phyloP scores from a whole-genome alignment of 768 basidiomycete species.

The Boletus patriciae region DNA sequence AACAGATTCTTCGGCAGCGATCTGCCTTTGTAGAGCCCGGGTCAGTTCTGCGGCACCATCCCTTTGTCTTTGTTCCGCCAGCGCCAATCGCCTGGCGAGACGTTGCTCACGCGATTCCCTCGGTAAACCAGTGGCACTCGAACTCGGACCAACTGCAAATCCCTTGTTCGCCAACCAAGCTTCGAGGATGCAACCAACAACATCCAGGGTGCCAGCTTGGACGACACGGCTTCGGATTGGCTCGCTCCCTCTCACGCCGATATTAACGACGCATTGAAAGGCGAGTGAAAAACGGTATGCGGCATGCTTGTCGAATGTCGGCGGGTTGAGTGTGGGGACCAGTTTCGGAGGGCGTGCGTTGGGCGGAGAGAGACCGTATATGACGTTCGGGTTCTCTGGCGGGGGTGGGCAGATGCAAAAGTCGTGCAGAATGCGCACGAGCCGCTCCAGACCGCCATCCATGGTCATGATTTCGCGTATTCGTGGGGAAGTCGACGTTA shows the following conservation, averaged over 20 bases:
- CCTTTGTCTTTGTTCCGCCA: constrained; percentile 54
- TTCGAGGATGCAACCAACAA: constrained; percentile 91
- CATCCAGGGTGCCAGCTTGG: constrained; percentile 90
- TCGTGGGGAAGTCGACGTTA: constrained; percentile 94
- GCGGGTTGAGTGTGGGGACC: constrained; percentile 63
- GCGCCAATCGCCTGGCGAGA: constrained; percentile 57
- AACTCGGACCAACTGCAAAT: constrained; percentile 79
- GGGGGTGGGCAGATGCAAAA: constrained; percentile 83
- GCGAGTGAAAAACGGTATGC: constrained; percentile 90
- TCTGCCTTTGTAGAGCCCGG: constrained; percentile 56
- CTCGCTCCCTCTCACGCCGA: constrained; percentile 94
- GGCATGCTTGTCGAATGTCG: constrained; percentile 74
- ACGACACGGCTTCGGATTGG: constrained; percentile 89
- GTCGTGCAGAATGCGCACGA: constrained; percentile 88
- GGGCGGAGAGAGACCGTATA: constrained; percentile 78
- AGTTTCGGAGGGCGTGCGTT: constrained; percentile 54
- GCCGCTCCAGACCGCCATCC: constrained; percentile 95
- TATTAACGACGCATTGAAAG: constrained; percentile 96
- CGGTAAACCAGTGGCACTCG: constrained; percentile 71
- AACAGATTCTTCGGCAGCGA: constrained; percentile 36
- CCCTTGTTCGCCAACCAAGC: constrained; percentile 90
- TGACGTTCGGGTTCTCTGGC: constrained; percentile 70
- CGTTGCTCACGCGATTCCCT: constrained; percentile 76
- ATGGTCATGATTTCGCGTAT: constrained; percentile 98
- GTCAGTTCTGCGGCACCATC: constrained; percentile 55